Evolutionary conservation across 768 basidiomycete species (phyloP).

Genomic region (Tephrocybe sp.): DNA sequence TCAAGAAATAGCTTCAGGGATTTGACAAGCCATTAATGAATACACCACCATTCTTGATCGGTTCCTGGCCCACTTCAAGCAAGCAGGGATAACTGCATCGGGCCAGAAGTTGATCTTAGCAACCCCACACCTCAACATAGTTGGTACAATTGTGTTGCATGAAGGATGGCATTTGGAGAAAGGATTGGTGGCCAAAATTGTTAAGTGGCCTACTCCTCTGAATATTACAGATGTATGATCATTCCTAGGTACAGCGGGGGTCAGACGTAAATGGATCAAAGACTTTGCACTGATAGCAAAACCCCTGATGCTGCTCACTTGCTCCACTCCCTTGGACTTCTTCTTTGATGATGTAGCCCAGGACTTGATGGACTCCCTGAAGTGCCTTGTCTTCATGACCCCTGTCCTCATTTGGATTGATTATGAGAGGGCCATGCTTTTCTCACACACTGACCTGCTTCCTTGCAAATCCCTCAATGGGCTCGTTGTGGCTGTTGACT

Average conservation of each 20-base stretch:
- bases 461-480: conserved; percentile 18
- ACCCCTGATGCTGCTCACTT: conserved; percentile 21
- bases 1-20: conserved; percentile 15
- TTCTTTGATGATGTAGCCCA: conserved; percentile 20
- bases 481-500: conserved; percentile 33
- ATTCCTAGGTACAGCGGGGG: conserved; percentile 26
- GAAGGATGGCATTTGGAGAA: conserved; percentile 27
- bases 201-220: conserved; percentile 24
- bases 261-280: conserved; percentile 21
- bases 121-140: neutral
- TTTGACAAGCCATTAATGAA: conserved; percentile 23
- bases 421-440: conserved; percentile 19
- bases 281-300: conserved; percentile 22
- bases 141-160: conserved; percentile 25
- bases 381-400: conserved; percentile 15
- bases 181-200: conserved; percentile 22
- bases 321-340: conserved; percentile 20
- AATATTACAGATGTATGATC: conserved; percentile 20
- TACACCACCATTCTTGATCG: conserved; percentile 10
- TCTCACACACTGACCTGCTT: neutral
- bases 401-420: conserved; percentile 33
- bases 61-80: neutral
- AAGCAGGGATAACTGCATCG: neutral
- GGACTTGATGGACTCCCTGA: conserved; percentile 26
- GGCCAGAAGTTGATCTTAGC: neutral